Conservation (phyloP, 2,329 filamentous ascomycete species). For the Beauveria varroae region DNA sequence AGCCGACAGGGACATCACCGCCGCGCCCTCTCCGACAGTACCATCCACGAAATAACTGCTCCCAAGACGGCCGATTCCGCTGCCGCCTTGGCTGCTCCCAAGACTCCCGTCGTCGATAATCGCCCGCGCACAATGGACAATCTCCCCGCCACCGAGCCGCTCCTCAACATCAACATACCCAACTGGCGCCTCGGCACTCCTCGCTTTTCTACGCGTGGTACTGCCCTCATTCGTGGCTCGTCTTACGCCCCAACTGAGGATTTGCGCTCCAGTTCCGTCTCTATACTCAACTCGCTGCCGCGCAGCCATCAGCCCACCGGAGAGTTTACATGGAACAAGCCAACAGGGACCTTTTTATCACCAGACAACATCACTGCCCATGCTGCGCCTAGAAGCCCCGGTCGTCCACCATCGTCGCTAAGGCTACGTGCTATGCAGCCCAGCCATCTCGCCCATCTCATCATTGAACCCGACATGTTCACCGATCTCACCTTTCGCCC, state of each 20-base stretch:
- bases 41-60: slow-evolving; percentile 54
- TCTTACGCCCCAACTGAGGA: slow-evolving; percentile 72
- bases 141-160: slow-evolving; percentile 36
- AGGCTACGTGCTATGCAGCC: slow-evolving; percentile 34
- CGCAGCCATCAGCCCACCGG: slow-evolving; percentile 24
- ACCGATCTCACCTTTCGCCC: slow-evolving; percentile 74
- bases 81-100: slow-evolving; percentile 67
- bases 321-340: not conserved
- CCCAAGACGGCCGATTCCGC: slow-evolving; percentile 55
- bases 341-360: slow-evolving; percentile 17
- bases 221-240: slow-evolving; percentile 72
- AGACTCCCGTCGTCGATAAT: slow-evolving; percentile 48
- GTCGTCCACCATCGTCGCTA: slow-evolving; percentile 29
- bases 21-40: slow-evolving; percentile 71
- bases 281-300: slow-evolving; percentile 34
- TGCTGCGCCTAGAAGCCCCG: slow-evolving; percentile 17
- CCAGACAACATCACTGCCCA: slow-evolving; percentile 23
- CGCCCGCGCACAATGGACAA: slow-evolving; percentile 59
- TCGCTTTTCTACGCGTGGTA: slow-evolving; percentile 69
- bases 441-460: slow-evolving; percentile 39
- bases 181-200: slow-evolving; percentile 78
- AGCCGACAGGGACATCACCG: slow-evolving; percentile 34
- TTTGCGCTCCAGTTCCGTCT: slow-evolving; percentile 52
- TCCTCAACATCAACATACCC: slow-evolving; percentile 70
- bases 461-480: slow-evolving; percentile 70